phyloP scores from a whole-genome alignment of 495 filamentous ascomycete species.

The Talaromyces liani region DNA sequence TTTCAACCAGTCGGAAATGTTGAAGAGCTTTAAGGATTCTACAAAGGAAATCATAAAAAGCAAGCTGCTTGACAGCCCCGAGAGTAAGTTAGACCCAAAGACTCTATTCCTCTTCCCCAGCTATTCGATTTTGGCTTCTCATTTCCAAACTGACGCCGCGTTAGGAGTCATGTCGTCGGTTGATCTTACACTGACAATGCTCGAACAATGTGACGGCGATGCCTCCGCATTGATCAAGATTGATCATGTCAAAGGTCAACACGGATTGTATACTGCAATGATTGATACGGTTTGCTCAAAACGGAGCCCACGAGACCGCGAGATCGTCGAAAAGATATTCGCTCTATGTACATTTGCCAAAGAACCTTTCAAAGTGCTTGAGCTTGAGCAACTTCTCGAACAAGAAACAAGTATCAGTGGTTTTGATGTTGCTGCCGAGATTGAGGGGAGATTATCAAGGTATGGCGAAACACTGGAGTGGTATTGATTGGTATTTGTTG shows the following conservation, averaged over 20 bases:
- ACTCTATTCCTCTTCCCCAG: neutral
- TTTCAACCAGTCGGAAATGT: neutral
- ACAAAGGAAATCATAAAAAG: neutral
- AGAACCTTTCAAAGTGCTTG: neutral
- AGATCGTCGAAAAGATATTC: neutral
- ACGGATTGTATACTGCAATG: neutral
- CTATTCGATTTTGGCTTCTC: neutral
- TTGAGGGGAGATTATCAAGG: neutral
- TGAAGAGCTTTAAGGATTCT: neutral
- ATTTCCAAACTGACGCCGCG: neutral
- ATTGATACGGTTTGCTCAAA: neutral
- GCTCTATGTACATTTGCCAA: conserved; percentile 1
- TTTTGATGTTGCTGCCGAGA: neutral
- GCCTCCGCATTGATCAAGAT: neutral
- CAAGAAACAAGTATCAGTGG: neutral
- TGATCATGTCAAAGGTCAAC: neutral
- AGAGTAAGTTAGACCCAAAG: neutral
- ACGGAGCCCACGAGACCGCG: neutral
- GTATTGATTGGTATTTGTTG: no score
- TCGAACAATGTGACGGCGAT: neutral
- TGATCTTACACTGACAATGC: conserved; percentile 1
- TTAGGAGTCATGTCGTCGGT: conserved; percentile 2
- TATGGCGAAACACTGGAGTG: neutral
- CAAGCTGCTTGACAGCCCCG: neutral
- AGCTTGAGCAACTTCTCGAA: conserved; percentile 1